These are phyloP conservation scores for Peniophora sp. DNA, from an alignment of 1,284 basidiomycete genomes.

Conservation along the genomic window DNA sequence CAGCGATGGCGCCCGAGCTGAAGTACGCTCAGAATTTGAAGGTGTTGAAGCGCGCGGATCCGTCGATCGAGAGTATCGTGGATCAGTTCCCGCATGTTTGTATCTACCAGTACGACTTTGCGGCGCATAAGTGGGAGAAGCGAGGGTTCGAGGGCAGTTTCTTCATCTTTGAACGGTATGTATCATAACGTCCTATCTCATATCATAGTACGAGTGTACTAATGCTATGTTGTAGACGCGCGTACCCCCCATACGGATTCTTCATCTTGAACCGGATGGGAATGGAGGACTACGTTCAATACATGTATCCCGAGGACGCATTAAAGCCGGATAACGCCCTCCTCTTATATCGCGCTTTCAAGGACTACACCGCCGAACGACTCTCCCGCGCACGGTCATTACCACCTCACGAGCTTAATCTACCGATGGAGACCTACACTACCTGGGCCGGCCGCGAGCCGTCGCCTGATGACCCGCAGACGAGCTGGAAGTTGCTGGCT, in stretches of 20 bases:
- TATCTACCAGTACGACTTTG: constrained; percentile 63
- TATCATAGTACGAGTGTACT: constrained; percentile 6
- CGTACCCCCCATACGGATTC: constrained; percentile 78
- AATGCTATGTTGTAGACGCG: constrained; percentile 33
- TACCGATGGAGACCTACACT: constrained; percentile 12
- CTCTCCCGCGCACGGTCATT: constrained; percentile 27
- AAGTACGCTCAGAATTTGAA: constrained; percentile 76
- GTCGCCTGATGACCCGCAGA: constrained; percentile 9
- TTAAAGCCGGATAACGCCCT: constrained; percentile 57
- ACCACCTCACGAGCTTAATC: constrained; percentile 4
- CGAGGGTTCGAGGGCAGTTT: constrained; percentile 83
- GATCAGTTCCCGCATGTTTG: constrained; percentile 84
- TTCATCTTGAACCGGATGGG: constrained; percentile 85
- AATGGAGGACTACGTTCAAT: constrained; percentile 76
- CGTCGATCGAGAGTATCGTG: constrained; percentile 72
- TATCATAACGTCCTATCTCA: constrained; percentile 6
- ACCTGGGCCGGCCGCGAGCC: constrained; percentile 20
- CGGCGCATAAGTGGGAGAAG: constrained; percentile 62
- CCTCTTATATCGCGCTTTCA: constrained; percentile 71
- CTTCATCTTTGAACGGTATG: constrained; percentile 81
- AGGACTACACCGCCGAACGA: constrained; percentile 55
- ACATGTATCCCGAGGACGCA: constrained; percentile 74
- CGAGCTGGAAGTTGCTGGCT: constrained; percentile 13
- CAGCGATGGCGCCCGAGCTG: constrained; percentile 47
- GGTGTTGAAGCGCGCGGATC: constrained; percentile 74